Conservation (phyloP, 1,284 basidiomycete genomes). For the Cryptococcus deneoformans region DNA sequence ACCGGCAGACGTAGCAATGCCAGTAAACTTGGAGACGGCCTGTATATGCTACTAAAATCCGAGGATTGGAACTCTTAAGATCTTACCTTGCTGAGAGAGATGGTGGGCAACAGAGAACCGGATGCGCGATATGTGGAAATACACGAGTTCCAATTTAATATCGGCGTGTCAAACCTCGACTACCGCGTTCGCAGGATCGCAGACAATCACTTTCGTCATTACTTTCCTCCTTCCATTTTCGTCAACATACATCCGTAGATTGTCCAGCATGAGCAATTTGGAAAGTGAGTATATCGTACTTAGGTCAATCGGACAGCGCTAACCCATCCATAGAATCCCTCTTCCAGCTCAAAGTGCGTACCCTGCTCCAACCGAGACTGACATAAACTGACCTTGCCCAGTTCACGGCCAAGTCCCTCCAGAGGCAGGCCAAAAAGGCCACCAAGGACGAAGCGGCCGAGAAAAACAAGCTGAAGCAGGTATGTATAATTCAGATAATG, state of each 20-base stretch:
- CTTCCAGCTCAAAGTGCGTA: constrained; percentile 84
- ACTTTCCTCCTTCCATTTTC: too few relatives aligned
- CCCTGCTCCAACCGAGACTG: background rate
- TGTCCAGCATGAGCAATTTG: constrained; percentile 69
- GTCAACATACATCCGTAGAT: too few relatives aligned
- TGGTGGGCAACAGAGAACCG: background rate
- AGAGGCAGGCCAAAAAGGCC: constrained; percentile 90
- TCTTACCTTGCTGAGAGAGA: background rate
- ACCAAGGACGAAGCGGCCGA: constrained; percentile 87
- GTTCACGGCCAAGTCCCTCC: constrained; percentile 94
- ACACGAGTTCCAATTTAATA: background rate
- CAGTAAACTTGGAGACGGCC: background rate
- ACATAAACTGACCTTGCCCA: constrained; percentile 42
- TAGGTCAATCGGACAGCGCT: background rate
- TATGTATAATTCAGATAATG: constrained; percentile 41
- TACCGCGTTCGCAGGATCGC: too few relatives aligned
- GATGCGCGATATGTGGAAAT: background rate
- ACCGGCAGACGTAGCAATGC: background rate
- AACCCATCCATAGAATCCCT: constrained; percentile 66
- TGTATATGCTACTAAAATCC: too few relatives aligned
- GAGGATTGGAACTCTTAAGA: too few relatives aligned
- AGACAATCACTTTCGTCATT: too few relatives aligned
- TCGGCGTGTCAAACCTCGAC: background rate
- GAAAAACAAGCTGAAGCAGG: constrained; percentile 88
- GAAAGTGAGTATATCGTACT: constrained; percentile 65